Conservation (phyloP, 805 yeast species). For the Yarrowia osloensis region DNA sequence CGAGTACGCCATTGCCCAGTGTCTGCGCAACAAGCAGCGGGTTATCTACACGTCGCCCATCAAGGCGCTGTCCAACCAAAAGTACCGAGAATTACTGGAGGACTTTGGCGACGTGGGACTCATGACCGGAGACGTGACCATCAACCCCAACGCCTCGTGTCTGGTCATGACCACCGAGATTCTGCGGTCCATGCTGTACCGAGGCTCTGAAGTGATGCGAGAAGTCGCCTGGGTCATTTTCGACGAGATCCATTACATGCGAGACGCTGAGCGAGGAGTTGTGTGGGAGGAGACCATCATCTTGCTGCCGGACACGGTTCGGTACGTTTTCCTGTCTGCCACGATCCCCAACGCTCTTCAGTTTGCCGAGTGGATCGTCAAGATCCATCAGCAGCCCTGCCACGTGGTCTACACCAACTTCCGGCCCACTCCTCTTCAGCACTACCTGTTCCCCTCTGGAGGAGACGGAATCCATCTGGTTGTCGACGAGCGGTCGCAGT, state of each 20-base stretch:
- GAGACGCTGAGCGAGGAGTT: slow-evolving; percentile 97
- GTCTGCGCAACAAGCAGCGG: slow-evolving; percentile 86
- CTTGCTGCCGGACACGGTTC: slow-evolving; percentile 91
- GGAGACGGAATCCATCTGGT: slow-evolving; percentile 98
- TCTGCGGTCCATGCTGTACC: slow-evolving; percentile 90
- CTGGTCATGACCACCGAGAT: slow-evolving; percentile 98
- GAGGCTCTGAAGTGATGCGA: slow-evolving; percentile 97
- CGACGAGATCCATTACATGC: slow-evolving; percentile 98
- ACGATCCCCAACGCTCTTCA: slow-evolving; percentile 98
- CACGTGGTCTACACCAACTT: slow-evolving; percentile 98
- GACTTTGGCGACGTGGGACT: slow-evolving; percentile 97
- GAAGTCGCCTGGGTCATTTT: slow-evolving; percentile 99
- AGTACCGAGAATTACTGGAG: slow-evolving; percentile 85
- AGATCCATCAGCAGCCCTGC: slow-evolving; percentile 93
- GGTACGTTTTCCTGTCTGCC: slow-evolving; percentile 89
- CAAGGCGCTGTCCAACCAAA: slow-evolving; percentile 91
- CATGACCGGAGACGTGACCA: slow-evolving; percentile 99
- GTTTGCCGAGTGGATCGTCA: slow-evolving; percentile 98
- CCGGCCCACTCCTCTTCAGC: slow-evolving; percentile 98
- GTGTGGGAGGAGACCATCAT: slow-evolving; percentile 99
- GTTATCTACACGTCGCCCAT: slow-evolving; percentile 95
- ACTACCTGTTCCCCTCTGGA: slow-evolving; percentile 95
- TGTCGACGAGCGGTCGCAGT: slow-evolving; percentile 94
- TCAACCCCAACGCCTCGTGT: slow-evolving; percentile 97
- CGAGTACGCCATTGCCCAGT: slow-evolving; percentile 94